Base-by-base conservation (phyloP, 1,284 basidiomycete genomes). In the Rhodotorula sp. region DNA sequence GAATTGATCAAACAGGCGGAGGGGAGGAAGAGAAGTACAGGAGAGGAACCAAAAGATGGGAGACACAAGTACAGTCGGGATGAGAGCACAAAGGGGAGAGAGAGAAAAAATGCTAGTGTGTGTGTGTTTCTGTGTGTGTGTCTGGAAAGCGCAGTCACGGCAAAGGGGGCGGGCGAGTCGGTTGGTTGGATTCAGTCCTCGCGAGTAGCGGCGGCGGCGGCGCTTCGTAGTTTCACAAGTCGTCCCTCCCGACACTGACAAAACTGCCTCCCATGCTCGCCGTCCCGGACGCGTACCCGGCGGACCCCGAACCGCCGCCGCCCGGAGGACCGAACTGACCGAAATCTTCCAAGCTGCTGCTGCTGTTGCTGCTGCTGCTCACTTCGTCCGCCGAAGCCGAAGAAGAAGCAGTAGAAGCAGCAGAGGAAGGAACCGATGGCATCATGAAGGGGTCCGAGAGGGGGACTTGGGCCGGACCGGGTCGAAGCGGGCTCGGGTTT, bases 271-370 rank as follows among this genome's bases (percentile, higher is more conserved):
- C 59, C 65, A 70, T 64, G 8, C 58, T 60, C 58, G 29, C 45
- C 44, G 17, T 7, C 22, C 58, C 42, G 12, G 10, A 29, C 30
- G 22, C 57, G 22, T 46, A 37, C 12, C 37, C 57, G 20, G 22
- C 60, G 14, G 8, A 29, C 46, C 18, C 22, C 26, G 45, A 33
- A 30, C 12, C 63, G 33, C 51, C 24, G 10, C n/a, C 51, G 4
- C n/a, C n/a, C n/a, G n/a, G n/a, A n/a, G n/a, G 15, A 14, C 59
- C 64, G n/a, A 66, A 53, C 58, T 58, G 51, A 4, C 64, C 68
- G 56, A 70, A 70, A 30, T 70, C 69, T 44, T 70, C 69, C 10
- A 65, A n/a, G 37, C 37, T 44, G 14, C 26, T 42, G 48, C 63
- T 65, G 54, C 59, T 62, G 45, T 55, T 44, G n/a, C 48, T 26